Conservation (phyloP, 2,329 filamentous ascomycete genomes). For the Alternaria postmessia region DNA sequence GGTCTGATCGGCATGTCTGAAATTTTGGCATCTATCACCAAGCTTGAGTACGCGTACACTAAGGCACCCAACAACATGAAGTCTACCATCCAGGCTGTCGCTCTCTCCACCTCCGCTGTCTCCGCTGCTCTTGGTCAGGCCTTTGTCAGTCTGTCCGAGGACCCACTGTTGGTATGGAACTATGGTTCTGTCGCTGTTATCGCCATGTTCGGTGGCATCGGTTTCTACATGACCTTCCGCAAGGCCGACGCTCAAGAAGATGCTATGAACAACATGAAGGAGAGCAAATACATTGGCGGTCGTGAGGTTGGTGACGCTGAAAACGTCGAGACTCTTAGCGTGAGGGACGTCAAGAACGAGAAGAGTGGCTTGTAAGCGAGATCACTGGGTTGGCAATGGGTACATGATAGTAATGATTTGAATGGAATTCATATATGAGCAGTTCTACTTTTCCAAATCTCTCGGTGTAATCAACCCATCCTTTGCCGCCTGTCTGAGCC, state of each 20-base stretch:
- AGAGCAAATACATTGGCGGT: slow-evolving; percentile 33
- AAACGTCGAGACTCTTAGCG: slow-evolving; percentile 22
- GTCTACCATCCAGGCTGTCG: slow-evolving; percentile 47
- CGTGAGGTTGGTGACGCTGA: slow-evolving; percentile 27
- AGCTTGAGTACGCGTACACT: slow-evolving; percentile 66
- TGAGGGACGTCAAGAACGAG: slow-evolving; percentile 34
- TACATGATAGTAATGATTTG: background rate
- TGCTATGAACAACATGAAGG: slow-evolving; percentile 41
- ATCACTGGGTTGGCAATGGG: background rate
- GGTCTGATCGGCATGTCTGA: slow-evolving; percentile 66
- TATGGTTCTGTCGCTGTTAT: slow-evolving; percentile 44
- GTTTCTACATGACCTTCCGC: slow-evolving; percentile 46
- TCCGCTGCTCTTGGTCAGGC: slow-evolving; percentile 44
- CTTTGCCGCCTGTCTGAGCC: background rate
- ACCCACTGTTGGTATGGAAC: slow-evolving; percentile 46
- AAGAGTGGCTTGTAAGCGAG: slow-evolving; percentile 18
- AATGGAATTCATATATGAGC: background rate
- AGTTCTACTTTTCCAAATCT: background rate
- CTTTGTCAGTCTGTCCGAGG: slow-evolving; percentile 42
- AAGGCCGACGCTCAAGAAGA: slow-evolving; percentile 46
- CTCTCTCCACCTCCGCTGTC: slow-evolving; percentile 47
- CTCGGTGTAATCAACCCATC: too few relatives aligned
- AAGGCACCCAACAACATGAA: slow-evolving; percentile 69
- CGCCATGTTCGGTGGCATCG: slow-evolving; percentile 39
- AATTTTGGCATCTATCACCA: slow-evolving; percentile 73